These are phyloP conservation scores for Penicillium sp. DNA, from an alignment of 2,329 filamentous ascomycete species.

Conservation along the genomic window DNA sequence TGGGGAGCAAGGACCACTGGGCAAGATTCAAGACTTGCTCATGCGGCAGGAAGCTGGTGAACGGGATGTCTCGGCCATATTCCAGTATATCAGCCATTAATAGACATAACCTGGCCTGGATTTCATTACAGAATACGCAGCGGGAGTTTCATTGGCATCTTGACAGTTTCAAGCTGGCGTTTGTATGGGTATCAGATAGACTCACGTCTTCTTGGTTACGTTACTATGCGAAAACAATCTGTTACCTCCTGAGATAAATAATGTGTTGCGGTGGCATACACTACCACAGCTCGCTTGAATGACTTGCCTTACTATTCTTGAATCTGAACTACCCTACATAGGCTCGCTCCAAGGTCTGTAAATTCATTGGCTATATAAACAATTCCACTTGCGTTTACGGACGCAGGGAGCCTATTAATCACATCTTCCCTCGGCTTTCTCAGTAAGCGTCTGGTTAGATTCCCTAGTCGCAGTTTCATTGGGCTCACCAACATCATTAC, in stretches of 20 bases:
- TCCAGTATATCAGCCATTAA: conserved; percentile 96
- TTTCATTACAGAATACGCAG: not conserved
- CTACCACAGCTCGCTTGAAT: too few species aligned
- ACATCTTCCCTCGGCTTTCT: not conserved
- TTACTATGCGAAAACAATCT: not conserved
- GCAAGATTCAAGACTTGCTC: conserved; percentile 85
- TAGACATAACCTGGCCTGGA: not conserved
- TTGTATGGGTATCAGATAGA: not conserved
- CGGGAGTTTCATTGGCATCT: not conserved
- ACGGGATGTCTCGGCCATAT: conserved; percentile 84
- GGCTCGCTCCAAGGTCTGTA: too few species aligned
- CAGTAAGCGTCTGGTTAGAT: not conserved
- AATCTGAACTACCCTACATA: too few species aligned
- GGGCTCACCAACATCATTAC: not conserved
- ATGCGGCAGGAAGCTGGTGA: conserved; percentile 81
- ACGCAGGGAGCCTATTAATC: too few species aligned
- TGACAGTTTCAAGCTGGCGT: not conserved
- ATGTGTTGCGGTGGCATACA: too few species aligned
- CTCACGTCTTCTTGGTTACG: not conserved
- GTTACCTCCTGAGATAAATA: not conserved
- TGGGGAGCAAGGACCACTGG: conserved; percentile 64
- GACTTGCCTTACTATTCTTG: too few species aligned
- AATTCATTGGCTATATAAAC: too few species aligned
- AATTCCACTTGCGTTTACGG: too few species aligned
- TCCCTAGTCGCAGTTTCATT: not conserved